Percentiles rank a stretch among this genome's conserved stretches.
Conservation (phyloP, 1,139 yeast species). For the Yueomyces sp. region DNA sequence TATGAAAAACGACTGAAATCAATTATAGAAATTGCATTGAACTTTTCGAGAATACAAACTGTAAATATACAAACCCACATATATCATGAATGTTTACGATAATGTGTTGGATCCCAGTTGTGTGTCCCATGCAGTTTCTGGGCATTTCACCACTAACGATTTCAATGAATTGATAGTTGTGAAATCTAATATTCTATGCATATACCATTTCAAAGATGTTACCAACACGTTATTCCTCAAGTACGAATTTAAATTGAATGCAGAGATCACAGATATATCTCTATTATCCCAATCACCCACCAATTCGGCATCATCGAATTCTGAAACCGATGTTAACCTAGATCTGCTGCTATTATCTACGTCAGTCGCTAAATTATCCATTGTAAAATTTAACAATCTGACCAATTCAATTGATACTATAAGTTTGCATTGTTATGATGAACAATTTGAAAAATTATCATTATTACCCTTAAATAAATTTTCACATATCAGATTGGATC, state of each 20-base stretch:
- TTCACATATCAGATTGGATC: slow-evolving; percentile 52
- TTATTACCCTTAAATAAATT: slow-evolving; percentile 31
- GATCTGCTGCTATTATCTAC: slow-evolving; percentile 62
- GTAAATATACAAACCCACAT: too few species aligned
- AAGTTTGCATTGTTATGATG: slow-evolving; percentile 81
- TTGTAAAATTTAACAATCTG: slow-evolving; percentile 57
- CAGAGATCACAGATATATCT: slow-evolving; percentile 49
- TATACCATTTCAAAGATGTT: slow-evolving; percentile 36
- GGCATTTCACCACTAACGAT: slow-evolving; percentile 44
- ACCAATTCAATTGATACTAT: slow-evolving; percentile 47
- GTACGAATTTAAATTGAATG: slow-evolving; percentile 61
- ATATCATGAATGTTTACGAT: slow-evolving; percentile 60
- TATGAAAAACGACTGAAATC: too few species aligned
- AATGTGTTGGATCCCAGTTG: slow-evolving; percentile 72
- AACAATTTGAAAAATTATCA: slow-evolving; percentile 41
- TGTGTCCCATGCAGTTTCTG: slow-evolving; percentile 49
- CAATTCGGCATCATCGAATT: slow-evolving; percentile 27
- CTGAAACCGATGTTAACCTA: slow-evolving; percentile 11
- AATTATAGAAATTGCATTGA: too few species aligned
- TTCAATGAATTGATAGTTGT: slow-evolving; percentile 52
- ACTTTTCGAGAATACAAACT: too few species aligned
- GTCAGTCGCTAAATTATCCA: slow-evolving; percentile 62
- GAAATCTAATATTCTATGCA: slow-evolving; percentile 60
- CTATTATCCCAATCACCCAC: slow-evolving; percentile 32
- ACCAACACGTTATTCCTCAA: slow-evolving; percentile 37